Evolutionary conservation across 176 grass and related monocot genomes (phyloP).

Genomic region (Paspalum notatum): DNA sequence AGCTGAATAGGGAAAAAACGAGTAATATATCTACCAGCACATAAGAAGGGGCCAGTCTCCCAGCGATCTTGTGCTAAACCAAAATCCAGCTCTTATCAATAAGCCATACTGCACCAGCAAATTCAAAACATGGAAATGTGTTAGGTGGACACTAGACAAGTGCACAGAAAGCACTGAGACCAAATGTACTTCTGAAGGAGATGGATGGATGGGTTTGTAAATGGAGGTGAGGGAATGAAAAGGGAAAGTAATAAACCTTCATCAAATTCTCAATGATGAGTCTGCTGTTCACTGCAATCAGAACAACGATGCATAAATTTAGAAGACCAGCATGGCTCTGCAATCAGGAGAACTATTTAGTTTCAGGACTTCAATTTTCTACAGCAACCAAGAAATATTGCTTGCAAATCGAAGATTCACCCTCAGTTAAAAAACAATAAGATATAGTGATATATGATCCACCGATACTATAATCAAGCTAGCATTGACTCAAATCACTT

Average conservation of each 20-base stretch:
- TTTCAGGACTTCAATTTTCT: conserved; percentile 25
- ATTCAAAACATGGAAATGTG: conserved; percentile 32
- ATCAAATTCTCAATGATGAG: conserved; percentile 99
- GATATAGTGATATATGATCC: neutral
- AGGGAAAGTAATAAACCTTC: conserved; percentile 67
- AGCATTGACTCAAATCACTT: neutral
- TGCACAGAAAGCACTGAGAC: conserved; percentile 16
- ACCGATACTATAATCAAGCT: neutral
- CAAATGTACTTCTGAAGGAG: conserved; percentile 11
- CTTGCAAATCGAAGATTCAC: neutral
- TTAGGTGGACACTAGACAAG: conserved; percentile 14
- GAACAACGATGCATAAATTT: conserved; percentile 96
- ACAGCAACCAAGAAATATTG: conserved; percentile 1
- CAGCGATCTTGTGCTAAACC: conserved; percentile 89
- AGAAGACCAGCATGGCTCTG: conserved; percentile 99
- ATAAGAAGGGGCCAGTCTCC: conserved; percentile 93
- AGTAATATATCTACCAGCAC: conserved; percentile 76
- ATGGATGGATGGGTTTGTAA: conserved; percentile 23
- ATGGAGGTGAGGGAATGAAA: neutral
- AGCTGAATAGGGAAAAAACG: conserved; percentile 1
- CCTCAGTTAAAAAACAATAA: conserved; percentile 7
- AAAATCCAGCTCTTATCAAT: conserved; percentile 97
- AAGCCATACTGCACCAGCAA: conserved; percentile 78
- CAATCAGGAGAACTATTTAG: conserved; percentile 38
- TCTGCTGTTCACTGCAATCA: conserved; percentile 92